Evolutionary conservation across 2,329 filamentous ascomycete genomes (phyloP), one percentile per base, ranked within the genome.

Genomic region (Xylariaceae sp.): DNA sequence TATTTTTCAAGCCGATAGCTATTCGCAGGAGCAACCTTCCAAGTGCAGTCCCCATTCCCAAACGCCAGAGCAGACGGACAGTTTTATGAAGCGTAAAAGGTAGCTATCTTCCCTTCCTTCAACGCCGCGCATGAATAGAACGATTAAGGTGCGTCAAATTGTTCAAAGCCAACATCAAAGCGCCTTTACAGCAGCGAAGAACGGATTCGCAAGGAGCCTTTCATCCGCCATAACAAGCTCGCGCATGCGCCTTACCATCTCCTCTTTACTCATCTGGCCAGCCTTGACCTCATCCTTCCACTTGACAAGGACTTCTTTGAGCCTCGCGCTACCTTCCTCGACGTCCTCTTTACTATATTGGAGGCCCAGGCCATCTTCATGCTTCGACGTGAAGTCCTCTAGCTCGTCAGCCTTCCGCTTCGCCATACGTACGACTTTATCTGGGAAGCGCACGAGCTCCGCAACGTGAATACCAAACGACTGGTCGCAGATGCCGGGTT

Each of bases 381-480:
- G 85, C 74, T 92, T 92, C 44, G 83, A 83, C 0, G 89, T 89
- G 66, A 99, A 99, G 71, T 99, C 94, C 72, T 99, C 94, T 29
- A 99, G 81, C 78, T 99, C 95, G 72, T 97, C 94, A 0, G 94
- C 94, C 77, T 99, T 99, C 64, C 94, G 85, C 76, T 96, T 96
- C n/a, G 94, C 94, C 95, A 99, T 99, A 60, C 92, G 91, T 56
- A 99, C 89, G 13, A 99, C 95, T 76, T 99, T 99, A 64, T 91
- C 87, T 0, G 94, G 94, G 76, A 99, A 99, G 37, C 92, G 86
- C 16, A 99, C 94, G 5, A 99, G 82, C 75, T 99, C 94, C 1
- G 94, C 94, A 11, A 99, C 95, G 73, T 99, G 94, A 64, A 99
- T 99, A 64, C 94, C 94, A 71, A 99, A 99, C 53, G 89, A 94